A percentile compares a stretch with the other conserved stretches of the same genome.
phyloP scores from a whole-genome alignment of 1,284 basidiomycete genomes.

The Fomitiporia mediterranea region DNA sequence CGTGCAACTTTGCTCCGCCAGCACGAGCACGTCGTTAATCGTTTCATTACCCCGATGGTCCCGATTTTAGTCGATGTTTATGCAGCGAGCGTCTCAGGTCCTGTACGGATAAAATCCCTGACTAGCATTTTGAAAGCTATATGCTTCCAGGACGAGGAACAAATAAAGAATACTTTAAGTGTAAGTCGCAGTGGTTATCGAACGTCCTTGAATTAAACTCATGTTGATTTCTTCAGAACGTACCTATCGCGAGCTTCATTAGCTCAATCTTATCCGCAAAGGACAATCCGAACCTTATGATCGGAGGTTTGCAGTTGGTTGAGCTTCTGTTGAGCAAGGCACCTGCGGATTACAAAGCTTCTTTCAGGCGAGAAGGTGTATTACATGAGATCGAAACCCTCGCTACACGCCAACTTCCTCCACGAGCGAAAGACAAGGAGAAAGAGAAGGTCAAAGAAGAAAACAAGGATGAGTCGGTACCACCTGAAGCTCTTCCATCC shows the following conservation, averaged over 20 bases:
- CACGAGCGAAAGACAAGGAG: slow-evolving; percentile 53
- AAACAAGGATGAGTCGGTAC: slow-evolving; percentile 31
- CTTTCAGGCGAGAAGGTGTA: slow-evolving; percentile 90
- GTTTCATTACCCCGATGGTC: slow-evolving; percentile 82
- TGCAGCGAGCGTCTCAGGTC: slow-evolving; percentile 84
- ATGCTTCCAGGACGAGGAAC: slow-evolving; percentile 77
- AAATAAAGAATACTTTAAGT: slow-evolving; percentile 69
- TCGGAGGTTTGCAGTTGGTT: slow-evolving; percentile 85
- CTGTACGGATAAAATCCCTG: slow-evolving; percentile 83
- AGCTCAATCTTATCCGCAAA: slow-evolving; percentile 89
- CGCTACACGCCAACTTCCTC: slow-evolving; percentile 56
- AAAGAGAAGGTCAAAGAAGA: slow-evolving; percentile 44
- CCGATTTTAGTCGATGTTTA: slow-evolving; percentile 95
- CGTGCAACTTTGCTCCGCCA: slow-evolving; percentile 70
- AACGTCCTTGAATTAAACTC: neutral
- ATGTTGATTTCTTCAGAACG: slow-evolving; percentile 49
- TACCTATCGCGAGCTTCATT: slow-evolving; percentile 88
- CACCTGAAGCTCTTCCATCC: slow-evolving; percentile 32
- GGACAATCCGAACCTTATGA: slow-evolving; percentile 81
- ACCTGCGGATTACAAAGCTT: slow-evolving; percentile 76
- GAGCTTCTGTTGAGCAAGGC: slow-evolving; percentile 84
- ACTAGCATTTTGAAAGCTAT: slow-evolving; percentile 85
- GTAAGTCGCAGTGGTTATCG: slow-evolving; percentile 39
- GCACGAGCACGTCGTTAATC: slow-evolving; percentile 69
- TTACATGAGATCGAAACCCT: slow-evolving; percentile 85